Evolutionary conservation across 2,329 filamentous ascomycete genomes (phyloP), one percentile per base, ranked within the genome.

Genomic region (Alternaria brassicicola): DNA sequence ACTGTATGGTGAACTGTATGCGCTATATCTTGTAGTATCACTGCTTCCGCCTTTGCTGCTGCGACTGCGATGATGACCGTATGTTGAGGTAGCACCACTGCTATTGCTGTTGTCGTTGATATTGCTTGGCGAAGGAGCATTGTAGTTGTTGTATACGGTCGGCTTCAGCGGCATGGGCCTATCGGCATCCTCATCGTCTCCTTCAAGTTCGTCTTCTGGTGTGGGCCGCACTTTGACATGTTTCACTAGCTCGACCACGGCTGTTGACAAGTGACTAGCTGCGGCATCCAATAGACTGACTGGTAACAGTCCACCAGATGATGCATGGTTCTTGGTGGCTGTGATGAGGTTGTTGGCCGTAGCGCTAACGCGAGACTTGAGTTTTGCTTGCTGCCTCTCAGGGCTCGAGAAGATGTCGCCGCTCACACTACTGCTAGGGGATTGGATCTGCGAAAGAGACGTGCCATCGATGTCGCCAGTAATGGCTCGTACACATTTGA

Each of bases 331-430:
- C 80, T 96, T 97, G 31, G 92, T 90, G 1, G 94, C 92, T 2
- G 94, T 98, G 70, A 98, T 97, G 57, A 99, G 83, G 72, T 94
- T 95, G 82, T 98, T 98, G 47, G 95, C 93, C 1, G 94, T 96
- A 2, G 90, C 89, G n/a, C 93, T 96, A 3, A 98, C 90, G 57
- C 89, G 89, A 48, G 86, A 85, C 78, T 92, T 96, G 60, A 96
- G 84, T 76, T 89, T 92, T 26, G 83, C 81, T 64, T 88, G 87
- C 62, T 89, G 85, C 81, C 71, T 78, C 36, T 78, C 74, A 6
- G 72, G 72, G 26, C 62, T 75, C 17, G 57, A 47, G 21, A 67
- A 35, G 13, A 70, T 57, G 47, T 76, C 74, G 8, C 73, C 74
- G 46, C 71, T 75, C 49, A 76, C 63, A 51, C 75, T 77, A 59